Conservation (phyloP, 148 eudicot genomes). For the Gaultheria prostrata region DNA sequence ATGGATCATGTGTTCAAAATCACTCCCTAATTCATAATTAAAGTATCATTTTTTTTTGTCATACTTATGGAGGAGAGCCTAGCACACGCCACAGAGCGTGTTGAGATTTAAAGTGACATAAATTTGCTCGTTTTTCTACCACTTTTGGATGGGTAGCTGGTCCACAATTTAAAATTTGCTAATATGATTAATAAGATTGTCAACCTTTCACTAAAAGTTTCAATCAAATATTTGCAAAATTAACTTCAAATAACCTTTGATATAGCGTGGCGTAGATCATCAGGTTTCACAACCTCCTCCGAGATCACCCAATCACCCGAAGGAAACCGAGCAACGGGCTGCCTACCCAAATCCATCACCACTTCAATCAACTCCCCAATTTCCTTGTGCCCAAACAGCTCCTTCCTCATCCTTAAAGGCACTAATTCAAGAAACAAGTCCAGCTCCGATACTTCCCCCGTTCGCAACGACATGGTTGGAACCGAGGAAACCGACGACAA, state of each 20-base stretch:
- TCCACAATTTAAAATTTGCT: neutral
- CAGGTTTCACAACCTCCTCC: slow-evolving; percentile 59
- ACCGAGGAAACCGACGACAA: slow-evolving; percentile 43
- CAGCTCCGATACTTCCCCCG: slow-evolving; percentile 55
- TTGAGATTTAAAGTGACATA: neutral
- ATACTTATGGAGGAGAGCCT: neutral
- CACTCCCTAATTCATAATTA: neutral
- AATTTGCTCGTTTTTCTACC: neutral
- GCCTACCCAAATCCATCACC: slow-evolving; percentile 92
- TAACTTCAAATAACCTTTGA: slow-evolving; percentile 57
- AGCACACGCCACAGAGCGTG: neutral
- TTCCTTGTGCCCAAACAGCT: slow-evolving; percentile 55
- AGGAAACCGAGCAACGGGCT: slow-evolving; percentile 90
- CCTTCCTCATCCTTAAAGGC: slow-evolving; percentile 69
- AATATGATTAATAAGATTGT: neutral
- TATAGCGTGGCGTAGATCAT: slow-evolving; percentile 76
- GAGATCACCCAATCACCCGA: slow-evolving; percentile 94
- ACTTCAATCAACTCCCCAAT: slow-evolving; percentile 74
- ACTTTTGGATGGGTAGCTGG: neutral
- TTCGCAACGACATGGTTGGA: slow-evolving; percentile 28
- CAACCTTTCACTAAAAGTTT: neutral
- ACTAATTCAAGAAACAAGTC: slow-evolving; percentile 78
- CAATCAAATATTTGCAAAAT: neutral
- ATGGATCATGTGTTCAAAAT: neutral
- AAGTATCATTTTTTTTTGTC: neutral